phyloP scores from a whole-genome alignment of 129 eudicot genomes.

The Lactuca saligna region DNA sequence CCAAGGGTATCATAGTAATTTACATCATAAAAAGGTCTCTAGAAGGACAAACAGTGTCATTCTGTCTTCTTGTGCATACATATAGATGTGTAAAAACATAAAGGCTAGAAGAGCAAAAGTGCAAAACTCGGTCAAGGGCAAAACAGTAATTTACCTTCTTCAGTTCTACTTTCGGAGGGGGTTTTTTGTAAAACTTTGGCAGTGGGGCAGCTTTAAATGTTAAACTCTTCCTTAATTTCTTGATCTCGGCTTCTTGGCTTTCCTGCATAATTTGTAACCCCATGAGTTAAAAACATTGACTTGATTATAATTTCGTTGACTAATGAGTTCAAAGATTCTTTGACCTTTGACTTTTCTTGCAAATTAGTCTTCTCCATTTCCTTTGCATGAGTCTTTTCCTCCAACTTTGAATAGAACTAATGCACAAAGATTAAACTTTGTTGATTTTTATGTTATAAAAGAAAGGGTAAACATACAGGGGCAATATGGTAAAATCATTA shows the following conservation, averaged over 20 bases:
- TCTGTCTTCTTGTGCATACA: no score
- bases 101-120: not conserved
- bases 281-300: constrained; percentile 5
- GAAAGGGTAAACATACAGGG: not conserved
- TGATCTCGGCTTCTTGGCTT: constrained; percentile 78
- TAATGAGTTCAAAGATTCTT: constrained; percentile 13
- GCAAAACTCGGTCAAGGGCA: not conserved
- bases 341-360: constrained; percentile 87
- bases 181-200: constrained; percentile 89
- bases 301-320: not conserved
- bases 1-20: constrained; percentile 11
- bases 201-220: constrained; percentile 85
- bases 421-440: constrained; percentile 8
- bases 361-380: constrained; percentile 65
- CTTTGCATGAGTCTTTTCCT: constrained; percentile 77
- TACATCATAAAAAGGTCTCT: not conserved
- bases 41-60: not conserved
- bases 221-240: constrained; percentile 75
- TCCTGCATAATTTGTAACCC: constrained; percentile 51
- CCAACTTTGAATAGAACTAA: constrained; percentile 72
- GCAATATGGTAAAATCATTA: not conserved
- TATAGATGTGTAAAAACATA: no score
- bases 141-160: constrained; percentile 59
- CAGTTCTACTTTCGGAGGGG: constrained; percentile 78
- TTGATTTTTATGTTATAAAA: not conserved